Evolutionary conservation across 441 rosid genomes (phyloP), one percentile per base, ranked within the genome.

Genomic region (Syzygium malaccense): DNA sequence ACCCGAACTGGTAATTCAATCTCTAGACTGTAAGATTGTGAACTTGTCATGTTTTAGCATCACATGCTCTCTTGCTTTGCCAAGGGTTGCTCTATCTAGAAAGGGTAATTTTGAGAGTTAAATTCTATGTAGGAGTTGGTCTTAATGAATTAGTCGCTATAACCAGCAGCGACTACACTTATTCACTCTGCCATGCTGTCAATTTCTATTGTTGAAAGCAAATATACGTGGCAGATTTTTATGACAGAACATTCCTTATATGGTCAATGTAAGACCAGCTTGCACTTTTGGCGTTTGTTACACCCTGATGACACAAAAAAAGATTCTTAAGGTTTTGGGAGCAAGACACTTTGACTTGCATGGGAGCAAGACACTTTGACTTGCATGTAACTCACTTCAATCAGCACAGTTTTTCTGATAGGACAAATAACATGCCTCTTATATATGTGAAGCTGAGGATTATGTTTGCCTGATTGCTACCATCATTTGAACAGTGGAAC

Each of bases 1-100:
- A 92, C 91, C 55, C 92, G 88, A 90, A 94, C 97, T 51, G 99
- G 99, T 97, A 94, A 88, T 64, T 25, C 23, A 12, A 41, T 41
- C 48, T 23, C 83, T 23, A 26, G 51, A 75, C 83, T 23, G 83
- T 75, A 75, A 41, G 83, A 75, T 41, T 75, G 83, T 75, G 17
- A 75, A 75, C 51, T 41, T 75, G n/a, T 75, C 83, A 37, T 41
- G n/a, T 23, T 75, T 23, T 20, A 23, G 10, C 51, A 41, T 41
- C 51, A 23, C 10, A 41, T 75, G 26, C 3, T 37, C 51, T 6
- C 51, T 75, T 75, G n/a, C 83, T 75, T 75, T 37, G 48, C 51
- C 51, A 37, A 41, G 51, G 51, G 51, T 75, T 75, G 51, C 51
- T 41, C 18, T 75, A 75, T 37, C 51, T 75, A 23, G 83, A 75